phyloP scores from a whole-genome alignment of 345 rosid species.

The Geranium brycei region DNA sequence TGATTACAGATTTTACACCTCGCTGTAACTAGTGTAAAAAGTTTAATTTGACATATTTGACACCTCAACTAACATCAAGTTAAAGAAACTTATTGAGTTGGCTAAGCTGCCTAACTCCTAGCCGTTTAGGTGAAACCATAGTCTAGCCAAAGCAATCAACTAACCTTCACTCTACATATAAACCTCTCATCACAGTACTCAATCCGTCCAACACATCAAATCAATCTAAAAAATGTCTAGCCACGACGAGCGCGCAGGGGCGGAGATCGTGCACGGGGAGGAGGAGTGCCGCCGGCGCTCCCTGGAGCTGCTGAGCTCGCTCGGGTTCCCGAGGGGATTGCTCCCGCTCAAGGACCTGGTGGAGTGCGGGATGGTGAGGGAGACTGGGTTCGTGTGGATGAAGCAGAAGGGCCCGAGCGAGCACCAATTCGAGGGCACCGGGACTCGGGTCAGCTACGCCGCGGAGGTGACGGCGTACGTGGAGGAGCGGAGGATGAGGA shows the following conservation, averaged over 20 bases:
- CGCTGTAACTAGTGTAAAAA: no score
- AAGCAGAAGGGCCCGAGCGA: conserved; percentile 60
- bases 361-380: conserved; percentile 71
- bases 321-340: conserved; percentile 86
- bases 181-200: no score
- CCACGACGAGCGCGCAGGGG: conserved; percentile 45
- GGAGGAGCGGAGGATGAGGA: conserved; percentile 74
- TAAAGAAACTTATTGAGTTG: no score
- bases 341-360: conserved; percentile 70
- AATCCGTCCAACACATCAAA: no score
- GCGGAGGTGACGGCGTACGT: conserved; percentile 71
- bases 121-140: no score
- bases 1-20: no score
- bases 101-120: no score
- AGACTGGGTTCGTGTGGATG: conserved; percentile 93
- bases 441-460: conserved; percentile 51
- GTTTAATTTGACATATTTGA: no score
- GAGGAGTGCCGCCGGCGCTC: conserved; percentile 60
- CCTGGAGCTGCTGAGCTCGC: conserved; percentile 55
- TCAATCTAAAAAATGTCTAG: conserved; percentile 8
- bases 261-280: conserved; percentile 57
- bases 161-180: no score
- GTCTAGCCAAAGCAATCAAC: no score
- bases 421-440: conserved; percentile 54
- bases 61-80: no score